phyloP scores from a whole-genome alignment of 164 flowering plant species.

The Vitis cinerea region DNA sequence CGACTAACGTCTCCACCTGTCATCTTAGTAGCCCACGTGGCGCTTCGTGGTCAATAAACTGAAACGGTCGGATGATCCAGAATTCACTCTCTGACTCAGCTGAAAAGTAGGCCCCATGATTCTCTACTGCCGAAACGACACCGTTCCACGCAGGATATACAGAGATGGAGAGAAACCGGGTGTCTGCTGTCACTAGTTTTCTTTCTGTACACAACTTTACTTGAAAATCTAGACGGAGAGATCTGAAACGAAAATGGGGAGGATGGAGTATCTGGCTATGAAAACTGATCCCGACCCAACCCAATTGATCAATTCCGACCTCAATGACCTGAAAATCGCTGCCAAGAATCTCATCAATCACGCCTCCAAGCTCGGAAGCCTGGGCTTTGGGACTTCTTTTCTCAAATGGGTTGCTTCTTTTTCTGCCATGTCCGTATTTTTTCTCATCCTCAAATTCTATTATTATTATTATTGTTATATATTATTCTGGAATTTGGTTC shows the following conservation, averaged over 20 bases:
- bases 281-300: conserved; percentile 34
- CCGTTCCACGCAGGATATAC: neutral
- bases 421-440: conserved; percentile 53
- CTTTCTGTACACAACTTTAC: neutral
- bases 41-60: no score
- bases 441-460: neutral
- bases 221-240: neutral
- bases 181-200: neutral
- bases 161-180: no score
- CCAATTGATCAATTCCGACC: conserved; percentile 41
- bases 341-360: conserved; percentile 46
- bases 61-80: neutral
- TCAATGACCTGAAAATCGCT: conserved; percentile 52
- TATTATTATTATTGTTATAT: no score
- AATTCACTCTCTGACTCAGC: neutral
- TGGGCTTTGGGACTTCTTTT: conserved; percentile 56
- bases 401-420: conserved; percentile 76
- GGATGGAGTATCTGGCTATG: conserved; percentile 49
- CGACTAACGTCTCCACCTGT: no score
- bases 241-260: conserved; percentile 38
- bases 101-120: neutral
- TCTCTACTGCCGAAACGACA: neutral
- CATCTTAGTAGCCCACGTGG: no score
- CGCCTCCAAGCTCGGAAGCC: conserved; percentile 45
- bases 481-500: no score